Conservation (phyloP, 768 basidiomycete genomes). For the Suillus bovinus region DNA sequence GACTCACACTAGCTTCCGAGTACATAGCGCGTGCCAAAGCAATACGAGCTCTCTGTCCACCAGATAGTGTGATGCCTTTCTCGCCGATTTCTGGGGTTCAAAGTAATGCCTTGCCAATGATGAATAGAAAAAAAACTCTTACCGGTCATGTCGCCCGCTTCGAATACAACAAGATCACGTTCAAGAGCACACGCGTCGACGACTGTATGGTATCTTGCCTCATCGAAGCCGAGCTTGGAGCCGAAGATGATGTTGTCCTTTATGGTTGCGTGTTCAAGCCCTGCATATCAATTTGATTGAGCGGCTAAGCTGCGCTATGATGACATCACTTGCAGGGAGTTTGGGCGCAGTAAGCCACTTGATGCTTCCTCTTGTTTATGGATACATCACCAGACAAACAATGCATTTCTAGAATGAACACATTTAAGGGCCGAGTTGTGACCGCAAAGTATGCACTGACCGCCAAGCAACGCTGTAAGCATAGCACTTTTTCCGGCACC, state of each 20-base stretch:
- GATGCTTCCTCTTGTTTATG: slow-evolving; percentile 56
- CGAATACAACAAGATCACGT: slow-evolving; percentile 71
- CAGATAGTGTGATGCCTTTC: slow-evolving; percentile 65
- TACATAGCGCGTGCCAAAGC: slow-evolving; percentile 82
- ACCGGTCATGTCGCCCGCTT: slow-evolving; percentile 80
- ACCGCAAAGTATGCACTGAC: slow-evolving; percentile 35
- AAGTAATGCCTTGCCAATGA: not conserved
- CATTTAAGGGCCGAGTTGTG: slow-evolving; percentile 5
- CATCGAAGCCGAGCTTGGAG: slow-evolving; percentile 55
- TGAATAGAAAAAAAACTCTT: slow-evolving; percentile 2
- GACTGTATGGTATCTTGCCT: slow-evolving; percentile 62
- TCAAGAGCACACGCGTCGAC: slow-evolving; percentile 73
- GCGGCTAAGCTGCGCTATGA: slow-evolving; percentile 21
- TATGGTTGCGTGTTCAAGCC: slow-evolving; percentile 82
- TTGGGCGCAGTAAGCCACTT: slow-evolving; percentile 70
- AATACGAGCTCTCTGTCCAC: slow-evolving; percentile 73
- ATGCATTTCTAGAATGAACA: slow-evolving; percentile 50
- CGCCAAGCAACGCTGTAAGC: slow-evolving; percentile 65
- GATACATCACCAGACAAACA: slow-evolving; percentile 53
- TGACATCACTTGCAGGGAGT: slow-evolving; percentile 49
- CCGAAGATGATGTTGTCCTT: slow-evolving; percentile 82
- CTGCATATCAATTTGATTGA: slow-evolving; percentile 32
- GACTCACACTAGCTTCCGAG: slow-evolving; percentile 56
- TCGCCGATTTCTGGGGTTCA: slow-evolving; percentile 66
- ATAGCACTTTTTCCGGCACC: slow-evolving; percentile 72